Evolutionary conservation across 805 yeast species (phyloP), one percentile per base, ranked within the genome.

Genomic region (Kuraishia hungarica): DNA sequence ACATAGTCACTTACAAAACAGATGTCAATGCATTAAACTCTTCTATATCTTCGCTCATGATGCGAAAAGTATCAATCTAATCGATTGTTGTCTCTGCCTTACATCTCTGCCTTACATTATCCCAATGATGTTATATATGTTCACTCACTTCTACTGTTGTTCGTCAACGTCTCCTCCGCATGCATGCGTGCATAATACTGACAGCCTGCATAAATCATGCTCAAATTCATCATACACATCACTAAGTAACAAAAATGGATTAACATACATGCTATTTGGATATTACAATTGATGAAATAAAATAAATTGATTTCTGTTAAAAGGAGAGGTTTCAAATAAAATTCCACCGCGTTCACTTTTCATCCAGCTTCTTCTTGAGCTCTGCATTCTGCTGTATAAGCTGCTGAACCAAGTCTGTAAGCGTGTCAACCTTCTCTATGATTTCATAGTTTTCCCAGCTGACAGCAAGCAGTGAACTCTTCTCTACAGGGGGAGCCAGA

Each of bases 361-460:
- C 46, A 15, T 46, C 54, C 26, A 56, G 49, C 50, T 51, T 39
- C 46, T 55, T 48, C 28, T 50, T 52, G 43, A 59, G 55, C 46
- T 57, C 58, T 28, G 53, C 51, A 39, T 57, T 60, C 53, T 57
- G 57, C 39, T 58, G 46, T 15, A 78, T 66, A 4, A 78, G 71
- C 1, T 60, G 55, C 47, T 72, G 72, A 23, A 81, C 77, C 28
- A 78, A 61, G 2, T 54, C 57, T 1, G 78, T 71, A 56, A 80
- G 67, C 48, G 70, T 67, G 54, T 81, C 84, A 46, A 84, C 66
- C 62, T 81, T 81, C 26, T 70, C 62, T 64, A 81, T 79, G 20
- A 86, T 60, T 54, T 76, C 81, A 61, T 75, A 84, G 49, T 76
- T 70, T 62, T 86, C 89, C 88, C 89, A 82, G 50, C 82, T 79